These are phyloP conservation scores for Xylariaceae sp. DNA, from an alignment of 2,329 filamentous ascomycete species.

Conservation along the genomic window DNA sequence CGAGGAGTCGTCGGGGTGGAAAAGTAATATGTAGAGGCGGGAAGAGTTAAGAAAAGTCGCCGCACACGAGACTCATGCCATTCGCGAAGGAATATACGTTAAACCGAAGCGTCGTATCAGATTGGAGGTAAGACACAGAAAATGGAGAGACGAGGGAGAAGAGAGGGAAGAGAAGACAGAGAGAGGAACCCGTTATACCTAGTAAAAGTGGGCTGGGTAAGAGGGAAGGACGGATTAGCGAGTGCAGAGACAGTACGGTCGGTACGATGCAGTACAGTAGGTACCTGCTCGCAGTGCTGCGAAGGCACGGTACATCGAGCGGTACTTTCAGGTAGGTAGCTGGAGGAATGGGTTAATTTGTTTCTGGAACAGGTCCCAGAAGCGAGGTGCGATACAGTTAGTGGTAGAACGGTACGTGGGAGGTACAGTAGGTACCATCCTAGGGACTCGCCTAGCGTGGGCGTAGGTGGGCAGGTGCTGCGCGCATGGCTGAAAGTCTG, in stretches of 20 bases:
- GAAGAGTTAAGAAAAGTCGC: neutral
- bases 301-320: too few relatives aligned
- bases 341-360: conserved; percentile 16
- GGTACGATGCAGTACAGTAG: neutral
- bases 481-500: too few relatives aligned
- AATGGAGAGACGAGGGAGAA: neutral
- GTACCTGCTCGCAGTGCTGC: neutral
- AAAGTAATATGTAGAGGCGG: neutral
- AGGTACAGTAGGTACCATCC: too few relatives aligned
- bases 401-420: neutral
- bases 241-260: neutral
- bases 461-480: too few relatives aligned
- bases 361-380: conserved; percentile 15
- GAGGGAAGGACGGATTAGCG: too few relatives aligned
- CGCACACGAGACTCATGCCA: conserved; percentile 10
- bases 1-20: neutral
- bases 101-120: neutral
- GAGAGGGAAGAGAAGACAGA: conserved; percentile 1
- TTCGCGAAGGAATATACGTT: conserved; percentile 8
- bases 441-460: too few relatives aligned
- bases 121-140: conserved; percentile 2
- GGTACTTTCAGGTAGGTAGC: too few relatives aligned
- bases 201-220: conserved; percentile 18
- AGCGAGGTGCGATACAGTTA: conserved; percentile 3
- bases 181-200: conserved; percentile 1